Base-by-base conservation (phyloP, 2,329 filamentous ascomycete species). In the Aureobasidium zeae region DNA sequence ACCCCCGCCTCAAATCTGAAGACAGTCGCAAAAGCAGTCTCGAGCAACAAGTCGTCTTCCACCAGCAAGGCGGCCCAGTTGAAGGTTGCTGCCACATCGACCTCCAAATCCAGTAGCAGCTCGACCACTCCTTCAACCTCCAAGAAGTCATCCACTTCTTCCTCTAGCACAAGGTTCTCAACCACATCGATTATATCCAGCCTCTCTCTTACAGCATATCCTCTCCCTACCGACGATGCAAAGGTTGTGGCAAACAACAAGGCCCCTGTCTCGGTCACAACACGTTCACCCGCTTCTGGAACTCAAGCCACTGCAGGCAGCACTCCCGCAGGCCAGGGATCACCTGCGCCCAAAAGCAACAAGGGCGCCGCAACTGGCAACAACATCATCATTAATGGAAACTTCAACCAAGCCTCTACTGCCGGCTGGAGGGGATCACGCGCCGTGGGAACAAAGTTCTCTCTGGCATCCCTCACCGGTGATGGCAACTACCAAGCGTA, bases 401-500 rank as follows among this genome's bases (percentile, higher is more conserved):
- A 29, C 5, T 44, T 44, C 20, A 29, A 10, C 9, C 22, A 29
- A 16, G 39, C 30, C 17, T 44, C 39, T 7, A 24, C 16, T 24
- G 17, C 31, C 22, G 28, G 39, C 17, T 44, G 39, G 39, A 21
- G 35, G 12, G 39, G 30, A 15, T 24, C 39, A 3, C 21, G 24
- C 5, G 30, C 39, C 10, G 20, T 20, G 10, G 31, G 31, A 9
- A 35, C 39, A 21, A 44, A 44, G 24, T 34, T 44, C 16, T 12
- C 12, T 10, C 24, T 44, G 29, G 30, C 39, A 26, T 44, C 39
- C 11, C 39, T 44, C 30, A 31, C 30, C 13, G 31, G 31, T 16
- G 39, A 44, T 15, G 26, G 22, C 17, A 44, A 42, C 38, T 42
- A 42, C 21, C 29, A 42, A 26, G 38, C 38, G n/a, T n/a, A n/a